phyloP scores from a whole-genome alignment of 176 grass and related monocot species.

The Rhynchospora breviuscula region DNA sequence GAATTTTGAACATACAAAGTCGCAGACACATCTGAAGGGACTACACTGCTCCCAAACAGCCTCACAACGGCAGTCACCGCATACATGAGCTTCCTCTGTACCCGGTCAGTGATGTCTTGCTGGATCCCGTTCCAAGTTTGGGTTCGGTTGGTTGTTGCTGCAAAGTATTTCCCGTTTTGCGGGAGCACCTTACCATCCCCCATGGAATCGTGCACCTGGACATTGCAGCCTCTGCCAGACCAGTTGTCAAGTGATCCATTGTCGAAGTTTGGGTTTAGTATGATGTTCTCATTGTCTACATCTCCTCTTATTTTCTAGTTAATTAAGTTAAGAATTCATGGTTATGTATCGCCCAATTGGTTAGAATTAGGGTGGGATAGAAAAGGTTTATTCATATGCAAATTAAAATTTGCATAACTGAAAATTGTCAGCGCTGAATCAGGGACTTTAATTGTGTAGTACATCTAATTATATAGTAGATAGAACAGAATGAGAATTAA shows the following conservation, averaged over 20 bases:
- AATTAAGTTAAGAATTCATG: no score
- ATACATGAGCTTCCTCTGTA: conserved; percentile 70
- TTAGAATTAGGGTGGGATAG: no score
- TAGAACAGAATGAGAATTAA: no score
- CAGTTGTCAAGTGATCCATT: conserved; percentile 59
- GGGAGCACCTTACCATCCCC: conserved; percentile 66
- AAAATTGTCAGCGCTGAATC: no score
- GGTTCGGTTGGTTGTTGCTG: conserved; percentile 53
- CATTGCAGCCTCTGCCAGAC: conserved; percentile 76
- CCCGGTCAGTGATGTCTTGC: conserved; percentile 64
- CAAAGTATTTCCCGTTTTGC: conserved; percentile 65
- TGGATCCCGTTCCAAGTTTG: conserved; percentile 68
- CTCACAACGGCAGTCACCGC: conserved; percentile 52
- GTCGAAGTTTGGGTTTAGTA: conserved; percentile 85
- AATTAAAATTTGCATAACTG: no score
- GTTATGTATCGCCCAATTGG: no score
- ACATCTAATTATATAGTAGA: no score
- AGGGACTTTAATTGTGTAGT: no score
- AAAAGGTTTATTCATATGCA: no score
- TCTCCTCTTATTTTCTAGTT: conserved; percentile 12
- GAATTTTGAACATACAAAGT: conserved; percentile 45
- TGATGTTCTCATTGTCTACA: conserved; percentile 56
- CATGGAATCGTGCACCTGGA: conserved; percentile 59
- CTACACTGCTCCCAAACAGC: conserved; percentile 18
- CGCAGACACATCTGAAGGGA: conserved; percentile 48